A percentile compares a stretch with the other conserved stretches of the same genome.
These are phyloP conservation scores for Odontarrhena argentea DNA, from an alignment of 345 rosid genomes.

Conservation along the genomic window DNA sequence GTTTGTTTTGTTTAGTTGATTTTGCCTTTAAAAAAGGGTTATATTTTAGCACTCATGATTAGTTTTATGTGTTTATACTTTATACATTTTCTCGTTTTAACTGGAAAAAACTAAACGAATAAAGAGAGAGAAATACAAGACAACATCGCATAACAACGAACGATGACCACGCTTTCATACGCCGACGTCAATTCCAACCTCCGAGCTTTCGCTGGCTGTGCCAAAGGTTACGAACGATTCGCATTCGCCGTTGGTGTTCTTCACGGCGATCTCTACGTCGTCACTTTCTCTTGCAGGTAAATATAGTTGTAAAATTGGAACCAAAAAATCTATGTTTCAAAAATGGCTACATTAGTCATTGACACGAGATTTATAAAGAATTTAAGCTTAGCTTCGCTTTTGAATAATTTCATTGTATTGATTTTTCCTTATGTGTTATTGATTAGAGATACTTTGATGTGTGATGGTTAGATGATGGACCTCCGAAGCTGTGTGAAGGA, in stretches of 20 bases:
- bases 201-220: conserved; percentile 62
- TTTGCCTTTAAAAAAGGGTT: too few species aligned
- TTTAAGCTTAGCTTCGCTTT: too few species aligned
- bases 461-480: conserved; percentile 68
- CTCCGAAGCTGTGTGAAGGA: conserved; percentile 79
- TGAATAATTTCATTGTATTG: too few species aligned
- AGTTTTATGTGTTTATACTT: too few species aligned
- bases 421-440: neutral
- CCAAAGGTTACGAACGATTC: conserved; percentile 76
- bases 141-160: conserved; percentile 27
- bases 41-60: too few species aligned
- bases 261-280: conserved; percentile 59
- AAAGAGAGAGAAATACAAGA: conserved; percentile 10
- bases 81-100: too few species aligned
- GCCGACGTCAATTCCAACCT: conserved; percentile 59
- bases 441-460: neutral
- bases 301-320: neutral
- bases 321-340: neutral
- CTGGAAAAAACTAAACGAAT: neutral
- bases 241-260: conserved; percentile 70
- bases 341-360: too few species aligned
- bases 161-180: conserved; percentile 60
- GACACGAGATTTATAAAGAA: too few species aligned
- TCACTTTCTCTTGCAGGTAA: conserved; percentile 64
- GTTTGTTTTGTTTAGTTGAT: too few species aligned